These are phyloP conservation scores for Fusarium odoratissimum DNA, from an alignment of 2,329 filamentous ascomycete genomes.

Conservation along the genomic window DNA sequence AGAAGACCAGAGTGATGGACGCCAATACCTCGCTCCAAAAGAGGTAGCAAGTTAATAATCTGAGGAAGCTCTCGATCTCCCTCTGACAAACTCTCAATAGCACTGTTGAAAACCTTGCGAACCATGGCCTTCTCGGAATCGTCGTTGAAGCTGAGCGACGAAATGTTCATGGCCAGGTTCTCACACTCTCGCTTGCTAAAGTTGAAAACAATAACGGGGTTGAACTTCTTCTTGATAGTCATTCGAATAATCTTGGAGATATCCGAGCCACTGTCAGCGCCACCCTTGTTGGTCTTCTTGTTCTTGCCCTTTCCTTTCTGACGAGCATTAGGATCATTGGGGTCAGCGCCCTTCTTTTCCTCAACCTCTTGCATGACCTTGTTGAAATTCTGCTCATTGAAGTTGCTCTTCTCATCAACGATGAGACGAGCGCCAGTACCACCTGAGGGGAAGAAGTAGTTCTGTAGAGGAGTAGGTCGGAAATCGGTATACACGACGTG, in stretches of 20 bases:
- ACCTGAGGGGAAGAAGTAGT: conserved; percentile 96
- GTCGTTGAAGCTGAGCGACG: conserved; percentile 91
- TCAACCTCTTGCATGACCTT: conserved; percentile 93
- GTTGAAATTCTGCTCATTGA: conserved; percentile 97
- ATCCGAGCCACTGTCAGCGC: conserved; percentile 78
- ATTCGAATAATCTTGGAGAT: conserved; percentile 99
- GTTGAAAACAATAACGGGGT: conserved; percentile 98
- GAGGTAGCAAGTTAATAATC: conserved; percentile 88
- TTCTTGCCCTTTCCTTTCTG: conserved; percentile 89
- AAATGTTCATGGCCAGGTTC: conserved; percentile 87
- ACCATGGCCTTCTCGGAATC: conserved; percentile 97
- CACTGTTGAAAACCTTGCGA: conserved; percentile 90
- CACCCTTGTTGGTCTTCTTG: conserved; percentile 91
- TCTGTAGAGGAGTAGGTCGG: conserved; percentile 93
- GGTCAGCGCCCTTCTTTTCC: conserved; percentile 86
- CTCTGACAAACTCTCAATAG: conserved; percentile 91
- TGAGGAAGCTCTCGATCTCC: conserved; percentile 91
- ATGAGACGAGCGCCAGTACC: conserved; percentile 93
- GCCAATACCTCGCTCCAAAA: conserved; percentile 91
- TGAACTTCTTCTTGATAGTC: conserved; percentile 98
- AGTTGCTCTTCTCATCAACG: conserved; percentile 96
- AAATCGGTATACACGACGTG: conserved; percentile 99
- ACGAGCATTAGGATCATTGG: conserved; percentile 81
- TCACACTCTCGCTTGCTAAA: conserved; percentile 99
- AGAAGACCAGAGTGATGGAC: conserved; percentile 96